Conservation (phyloP, 768 basidiomycete genomes). For the Psilocybe azurescens region DNA sequence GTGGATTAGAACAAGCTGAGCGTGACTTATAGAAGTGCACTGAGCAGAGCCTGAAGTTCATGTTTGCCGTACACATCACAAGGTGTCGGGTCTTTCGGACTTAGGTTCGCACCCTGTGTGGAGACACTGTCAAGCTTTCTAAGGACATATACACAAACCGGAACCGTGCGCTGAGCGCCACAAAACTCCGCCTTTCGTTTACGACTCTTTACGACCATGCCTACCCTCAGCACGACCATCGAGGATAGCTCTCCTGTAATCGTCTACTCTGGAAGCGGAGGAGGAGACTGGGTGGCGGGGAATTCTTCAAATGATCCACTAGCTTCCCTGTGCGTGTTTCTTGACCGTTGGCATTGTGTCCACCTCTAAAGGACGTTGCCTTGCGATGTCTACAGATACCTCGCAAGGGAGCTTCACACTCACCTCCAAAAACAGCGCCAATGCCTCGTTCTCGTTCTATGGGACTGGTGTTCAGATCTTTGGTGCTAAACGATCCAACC, state of each 20-base stretch:
- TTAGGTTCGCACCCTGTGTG: neutral
- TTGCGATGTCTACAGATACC: constrained; percentile 28
- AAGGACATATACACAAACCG: neutral
- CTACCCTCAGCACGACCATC: constrained; percentile 34
- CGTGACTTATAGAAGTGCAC: neutral
- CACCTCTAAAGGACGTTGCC: neutral
- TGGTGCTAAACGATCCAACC: constrained; percentile 53
- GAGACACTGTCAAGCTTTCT: too few relatives aligned
- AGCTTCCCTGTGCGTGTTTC: constrained; percentile 21
- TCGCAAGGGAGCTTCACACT: constrained; percentile 44
- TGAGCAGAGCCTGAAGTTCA: neutral
- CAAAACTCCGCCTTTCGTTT: neutral
- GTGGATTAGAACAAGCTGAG: neutral
- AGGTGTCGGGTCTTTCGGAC: neutral
- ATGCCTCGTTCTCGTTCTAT: constrained; percentile 48
- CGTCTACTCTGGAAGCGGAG: constrained; percentile 24
- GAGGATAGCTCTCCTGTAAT: constrained; percentile 40
- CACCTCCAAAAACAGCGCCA: constrained; percentile 37
- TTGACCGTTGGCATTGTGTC: neutral
- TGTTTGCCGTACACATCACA: too few relatives aligned
- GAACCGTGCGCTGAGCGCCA: neutral
- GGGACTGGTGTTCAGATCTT: constrained; percentile 55
- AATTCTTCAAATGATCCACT: constrained; percentile 22
- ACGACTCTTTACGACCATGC: constrained; percentile 27
- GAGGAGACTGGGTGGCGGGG: constrained; percentile 27